Percentiles rank a stretch among this genome's conserved stretches.
phyloP scores from a whole-genome alignment of 139 green algal species.

The Chlorella sp. region DNA sequence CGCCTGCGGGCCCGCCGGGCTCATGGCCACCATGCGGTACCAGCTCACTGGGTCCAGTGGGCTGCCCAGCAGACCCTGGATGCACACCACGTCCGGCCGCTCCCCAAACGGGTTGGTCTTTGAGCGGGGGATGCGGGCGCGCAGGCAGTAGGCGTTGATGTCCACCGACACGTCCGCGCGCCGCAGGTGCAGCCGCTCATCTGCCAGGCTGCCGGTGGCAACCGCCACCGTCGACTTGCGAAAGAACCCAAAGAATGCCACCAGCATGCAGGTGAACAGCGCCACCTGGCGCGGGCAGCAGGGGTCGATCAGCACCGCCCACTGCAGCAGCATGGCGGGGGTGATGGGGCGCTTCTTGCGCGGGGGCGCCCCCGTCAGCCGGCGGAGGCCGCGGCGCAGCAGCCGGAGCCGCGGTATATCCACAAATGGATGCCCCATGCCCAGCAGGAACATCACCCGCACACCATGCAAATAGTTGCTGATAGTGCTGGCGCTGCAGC shows the following conservation, averaged over 20 bases:
- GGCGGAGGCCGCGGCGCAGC: no score
- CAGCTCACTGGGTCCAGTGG: not conserved
- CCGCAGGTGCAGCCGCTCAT: not conserved
- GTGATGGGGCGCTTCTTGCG: conserved; percentile 6
- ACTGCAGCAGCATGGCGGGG: not conserved
- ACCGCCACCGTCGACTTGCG: not conserved
- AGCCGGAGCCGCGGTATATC: no score
- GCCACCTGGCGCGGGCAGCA: not conserved
- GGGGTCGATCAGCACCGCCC: not conserved
- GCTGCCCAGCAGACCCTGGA: not conserved
- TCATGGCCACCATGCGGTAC: not conserved
- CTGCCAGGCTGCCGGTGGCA: not conserved
- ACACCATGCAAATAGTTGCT: no score
- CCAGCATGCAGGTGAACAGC: not conserved
- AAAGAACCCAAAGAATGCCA: conserved; percentile 5
- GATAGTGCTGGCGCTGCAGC: no score
- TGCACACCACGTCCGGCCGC: not conserved
- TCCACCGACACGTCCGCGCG: not conserved
- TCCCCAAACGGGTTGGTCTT: conserved; percentile 3
- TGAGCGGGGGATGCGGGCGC: not conserved
- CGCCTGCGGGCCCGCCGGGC: not conserved
- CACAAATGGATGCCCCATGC: no score
- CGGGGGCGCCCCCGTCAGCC: no score
- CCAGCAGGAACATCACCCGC: no score
- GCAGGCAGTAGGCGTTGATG: not conserved